A percentile compares a stretch with the other conserved stretches of the same genome.
Evolutionary conservation across 306 rosid species (phyloP).

Genomic region (Quercus gilva): DNA sequence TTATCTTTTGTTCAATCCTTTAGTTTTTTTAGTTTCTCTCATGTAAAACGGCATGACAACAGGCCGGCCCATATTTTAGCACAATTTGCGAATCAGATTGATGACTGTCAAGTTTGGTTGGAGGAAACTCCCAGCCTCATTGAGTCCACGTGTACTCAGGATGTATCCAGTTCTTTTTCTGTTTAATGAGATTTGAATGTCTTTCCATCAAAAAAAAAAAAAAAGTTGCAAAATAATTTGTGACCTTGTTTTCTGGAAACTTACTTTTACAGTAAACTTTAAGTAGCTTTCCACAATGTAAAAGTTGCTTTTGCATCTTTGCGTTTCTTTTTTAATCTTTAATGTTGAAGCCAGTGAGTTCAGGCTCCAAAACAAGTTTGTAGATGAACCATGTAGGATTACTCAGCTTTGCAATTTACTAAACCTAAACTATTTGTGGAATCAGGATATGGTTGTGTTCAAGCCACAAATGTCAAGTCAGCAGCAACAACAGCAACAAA

Average conservation of each 20-base stretch:
- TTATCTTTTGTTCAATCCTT: too few species aligned
- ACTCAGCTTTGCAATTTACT: slow-evolving; percentile 10
- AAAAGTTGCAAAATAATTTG: not conserved
- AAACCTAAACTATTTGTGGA: slow-evolving; percentile 24
- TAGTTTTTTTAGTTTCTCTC: too few species aligned
- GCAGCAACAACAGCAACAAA: slow-evolving; percentile 39
- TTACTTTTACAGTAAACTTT: not conserved
- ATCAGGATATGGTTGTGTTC: slow-evolving; percentile 94
- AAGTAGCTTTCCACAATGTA: not conserved
- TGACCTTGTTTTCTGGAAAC: not conserved
- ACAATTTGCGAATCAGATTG: too few species aligned
- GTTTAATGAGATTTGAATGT: too few species aligned
- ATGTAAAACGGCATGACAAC: too few species aligned
- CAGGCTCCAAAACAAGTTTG: slow-evolving; percentile 12
- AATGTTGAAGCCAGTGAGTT: not conserved
- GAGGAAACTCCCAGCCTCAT: too few species aligned
- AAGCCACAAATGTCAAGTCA: slow-evolving; percentile 83
- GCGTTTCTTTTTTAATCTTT: not conserved
- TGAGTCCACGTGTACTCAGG: too few species aligned
- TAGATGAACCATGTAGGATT: slow-evolving; percentile 11
- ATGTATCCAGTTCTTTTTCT: too few species aligned
- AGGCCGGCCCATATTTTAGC: too few species aligned
- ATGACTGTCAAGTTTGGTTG: too few species aligned
- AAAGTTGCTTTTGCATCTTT: slow-evolving; percentile 3
- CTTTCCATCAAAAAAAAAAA: not conserved